Percentiles rank a stretch among this genome's conserved stretches.
phyloP scores from a whole-genome alignment of 768 basidiomycete species.

The Vishniacozyma victoriae region DNA sequence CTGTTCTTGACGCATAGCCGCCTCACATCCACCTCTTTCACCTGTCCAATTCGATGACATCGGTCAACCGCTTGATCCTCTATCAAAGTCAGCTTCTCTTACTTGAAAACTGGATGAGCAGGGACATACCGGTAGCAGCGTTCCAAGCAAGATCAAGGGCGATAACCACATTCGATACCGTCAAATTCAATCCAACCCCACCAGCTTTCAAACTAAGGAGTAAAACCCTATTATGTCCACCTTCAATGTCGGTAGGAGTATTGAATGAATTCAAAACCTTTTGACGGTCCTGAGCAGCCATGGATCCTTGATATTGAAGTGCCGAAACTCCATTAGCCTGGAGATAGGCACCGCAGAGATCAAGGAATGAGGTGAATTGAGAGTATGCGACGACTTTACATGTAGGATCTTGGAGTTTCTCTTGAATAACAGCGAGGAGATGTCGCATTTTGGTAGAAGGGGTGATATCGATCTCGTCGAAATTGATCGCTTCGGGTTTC shows the following conservation, averaged over 20 bases:
- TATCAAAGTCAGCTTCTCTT: background rate
- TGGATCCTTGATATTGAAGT: conserved; percentile 45
- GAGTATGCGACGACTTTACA: conserved; percentile 65
- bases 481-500: conserved; percentile 8
- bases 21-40: conserved; percentile 80
- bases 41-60: conserved; percentile 71
- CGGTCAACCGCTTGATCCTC: conserved; percentile 47
- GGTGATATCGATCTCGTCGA: conserved; percentile 58
- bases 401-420: too few relatives aligned
- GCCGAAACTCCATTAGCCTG: conserved; percentile 47
- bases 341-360: conserved; percentile 62
- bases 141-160: conserved; percentile 48
- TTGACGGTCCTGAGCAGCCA: conserved; percentile 40
- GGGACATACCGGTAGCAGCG: conserved; percentile 28
- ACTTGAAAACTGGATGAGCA: background rate
- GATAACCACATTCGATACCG: conserved; percentile 38
- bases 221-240: conserved; percentile 37
- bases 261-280: conserved; percentile 39
- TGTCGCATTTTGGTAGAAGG: conserved; percentile 75
- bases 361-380: conserved; percentile 64
- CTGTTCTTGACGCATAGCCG: conserved; percentile 46
- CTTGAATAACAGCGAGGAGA: too few relatives aligned
- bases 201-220: conserved; percentile 48
- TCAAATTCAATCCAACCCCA: conserved; percentile 44
- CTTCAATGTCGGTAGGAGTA: conserved; percentile 16